phyloP scores from a whole-genome alignment of 345 rosid genomes.

The Eucalyptus sideroxylon region DNA sequence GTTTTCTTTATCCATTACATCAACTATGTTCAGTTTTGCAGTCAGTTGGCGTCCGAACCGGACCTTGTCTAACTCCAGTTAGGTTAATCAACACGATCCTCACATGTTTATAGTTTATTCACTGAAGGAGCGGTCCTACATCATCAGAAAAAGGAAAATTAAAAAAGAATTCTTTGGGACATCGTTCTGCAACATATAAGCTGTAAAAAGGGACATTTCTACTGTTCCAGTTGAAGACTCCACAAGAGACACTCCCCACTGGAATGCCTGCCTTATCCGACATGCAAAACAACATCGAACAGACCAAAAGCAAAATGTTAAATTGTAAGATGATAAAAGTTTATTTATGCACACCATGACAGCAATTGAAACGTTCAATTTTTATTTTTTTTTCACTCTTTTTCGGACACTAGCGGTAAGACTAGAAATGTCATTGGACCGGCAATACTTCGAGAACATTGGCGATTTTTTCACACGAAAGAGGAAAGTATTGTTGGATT shows the following conservation, averaged over 20 bases:
- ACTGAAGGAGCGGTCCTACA: background rate
- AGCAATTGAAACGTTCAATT: background rate
- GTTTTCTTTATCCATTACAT: background rate
- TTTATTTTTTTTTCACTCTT: background rate
- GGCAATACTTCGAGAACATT: background rate
- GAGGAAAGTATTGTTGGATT: background rate
- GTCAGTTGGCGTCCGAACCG: background rate
- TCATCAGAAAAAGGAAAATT: background rate
- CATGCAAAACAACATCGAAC: background rate
- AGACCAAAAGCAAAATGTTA: background rate
- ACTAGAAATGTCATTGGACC: background rate
- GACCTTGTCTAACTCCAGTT: background rate
- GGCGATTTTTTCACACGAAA: background rate
- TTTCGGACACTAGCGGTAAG: background rate
- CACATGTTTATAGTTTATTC: background rate
- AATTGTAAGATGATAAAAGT: background rate
- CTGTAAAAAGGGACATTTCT: background rate
- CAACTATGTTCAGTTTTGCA: background rate
- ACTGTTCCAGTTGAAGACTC: background rate
- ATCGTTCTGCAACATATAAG: background rate
- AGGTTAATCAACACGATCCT: background rate
- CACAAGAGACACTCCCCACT: background rate
- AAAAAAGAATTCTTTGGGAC: background rate
- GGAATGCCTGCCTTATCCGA: background rate
- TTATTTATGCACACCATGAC: background rate